These are phyloP conservation scores for Pleurotus ostreatus DNA, from an alignment of 768 basidiomycete species.

Conservation along the genomic window DNA sequence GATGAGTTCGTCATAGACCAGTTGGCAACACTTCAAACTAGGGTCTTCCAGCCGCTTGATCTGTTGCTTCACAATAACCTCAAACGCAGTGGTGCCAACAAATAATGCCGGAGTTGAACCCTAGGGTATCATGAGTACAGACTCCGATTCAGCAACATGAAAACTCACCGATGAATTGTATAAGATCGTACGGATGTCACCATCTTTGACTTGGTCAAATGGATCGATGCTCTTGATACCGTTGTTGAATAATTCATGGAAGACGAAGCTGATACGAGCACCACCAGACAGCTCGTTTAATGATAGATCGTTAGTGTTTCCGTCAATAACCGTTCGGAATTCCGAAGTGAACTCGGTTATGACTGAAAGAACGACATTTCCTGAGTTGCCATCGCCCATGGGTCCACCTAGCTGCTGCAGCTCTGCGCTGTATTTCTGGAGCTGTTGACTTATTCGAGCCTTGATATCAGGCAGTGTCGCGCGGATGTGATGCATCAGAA, in stretches of 20 bases:
- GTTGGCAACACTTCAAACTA: constrained; percentile 85
- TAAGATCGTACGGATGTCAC: constrained; percentile 91
- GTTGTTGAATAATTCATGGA: constrained; percentile 97
- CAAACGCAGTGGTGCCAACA: constrained; percentile 95
- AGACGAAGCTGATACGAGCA: constrained; percentile 97
- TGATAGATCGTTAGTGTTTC: constrained; percentile 92
- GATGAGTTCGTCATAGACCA: constrained; percentile 97
- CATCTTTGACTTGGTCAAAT: constrained; percentile 98
- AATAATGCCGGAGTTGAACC: constrained; percentile 96
- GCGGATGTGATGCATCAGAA: constrained; percentile 99
- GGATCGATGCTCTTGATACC: constrained; percentile 96
- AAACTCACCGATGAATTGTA: constrained; percentile 93
- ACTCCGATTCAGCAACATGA: neutral
- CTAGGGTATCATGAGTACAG: constrained; percentile 27
- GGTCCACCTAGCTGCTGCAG: constrained; percentile 82
- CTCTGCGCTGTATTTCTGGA: constrained; percentile 85
- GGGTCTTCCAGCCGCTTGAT: constrained; percentile 97
- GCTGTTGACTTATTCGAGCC: constrained; percentile 85
- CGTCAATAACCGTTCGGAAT: constrained; percentile 95
- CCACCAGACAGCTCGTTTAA: constrained; percentile 98
- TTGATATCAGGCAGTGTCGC: constrained; percentile 99
- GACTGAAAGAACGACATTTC: constrained; percentile 91
- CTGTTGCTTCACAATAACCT: constrained; percentile 98
- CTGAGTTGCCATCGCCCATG: constrained; percentile 78
- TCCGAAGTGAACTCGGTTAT: constrained; percentile 98